A percentile compares a stretch with the other conserved stretches of the same genome.
Conservation (phyloP, 2,329 filamentous ascomycete species). For the Ascocoryne sarcoides region DNA sequence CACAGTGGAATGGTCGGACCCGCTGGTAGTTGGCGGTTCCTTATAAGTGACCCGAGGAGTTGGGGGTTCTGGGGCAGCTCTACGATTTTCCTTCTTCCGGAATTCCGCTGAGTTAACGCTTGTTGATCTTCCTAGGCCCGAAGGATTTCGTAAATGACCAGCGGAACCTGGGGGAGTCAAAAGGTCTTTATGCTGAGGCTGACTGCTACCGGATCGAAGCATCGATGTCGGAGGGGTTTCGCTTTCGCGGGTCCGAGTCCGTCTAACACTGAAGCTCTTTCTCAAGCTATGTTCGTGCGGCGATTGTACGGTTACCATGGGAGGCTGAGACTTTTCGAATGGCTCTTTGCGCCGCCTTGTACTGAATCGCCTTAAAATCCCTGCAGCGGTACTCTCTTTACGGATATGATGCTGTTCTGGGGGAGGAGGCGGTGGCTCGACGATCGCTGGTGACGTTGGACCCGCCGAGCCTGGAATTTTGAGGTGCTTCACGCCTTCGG, state of each 20-base stretch:
- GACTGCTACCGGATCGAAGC: constrained; percentile 48
- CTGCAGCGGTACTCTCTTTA: constrained; percentile 81
- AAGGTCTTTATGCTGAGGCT: constrained; percentile 69
- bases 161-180: constrained; percentile 63
- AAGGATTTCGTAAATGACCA: constrained; percentile 52
- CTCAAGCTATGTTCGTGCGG: constrained; percentile 62
- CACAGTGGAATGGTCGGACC: constrained; percentile 62
- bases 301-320: constrained; percentile 68
- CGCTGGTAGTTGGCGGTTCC: constrained; percentile 66
- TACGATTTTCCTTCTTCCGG: constrained; percentile 51
- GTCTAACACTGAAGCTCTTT: constrained; percentile 82
- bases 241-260: constrained; percentile 41
- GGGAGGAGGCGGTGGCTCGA: constrained; percentile 47
- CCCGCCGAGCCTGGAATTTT: constrained; percentile 42
- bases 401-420: constrained; percentile 47
- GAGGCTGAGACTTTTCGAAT: constrained; percentile 53
- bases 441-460: constrained; percentile 38
- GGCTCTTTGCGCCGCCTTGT: constrained; percentile 69
- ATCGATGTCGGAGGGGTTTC: constrained; percentile 40
- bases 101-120: constrained; percentile 87
- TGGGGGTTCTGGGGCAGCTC: constrained; percentile 44
- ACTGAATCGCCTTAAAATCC: constrained; percentile 81
- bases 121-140: constrained; percentile 73
- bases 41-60: constrained; percentile 42
- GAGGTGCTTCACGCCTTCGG: constrained; percentile 61